A percentile compares a stretch with the other conserved stretches of the same genome.
These are phyloP conservation scores for Torulaspora quercuum DNA, from an alignment of 805 yeast species.

Conservation along the genomic window DNA sequence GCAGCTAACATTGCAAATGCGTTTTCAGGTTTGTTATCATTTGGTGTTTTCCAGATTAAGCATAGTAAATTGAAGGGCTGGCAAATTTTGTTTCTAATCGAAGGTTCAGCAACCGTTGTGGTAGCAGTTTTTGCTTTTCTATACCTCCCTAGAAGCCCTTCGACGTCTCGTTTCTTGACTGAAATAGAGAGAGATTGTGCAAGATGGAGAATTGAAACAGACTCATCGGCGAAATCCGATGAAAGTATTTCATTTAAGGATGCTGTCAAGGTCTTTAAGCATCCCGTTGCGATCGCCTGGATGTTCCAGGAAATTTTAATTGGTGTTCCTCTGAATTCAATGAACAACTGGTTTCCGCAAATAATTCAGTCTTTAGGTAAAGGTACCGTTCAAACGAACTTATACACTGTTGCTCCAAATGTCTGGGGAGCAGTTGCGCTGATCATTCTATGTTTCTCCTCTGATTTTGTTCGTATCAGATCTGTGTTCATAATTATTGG, in stretches of 20 bases:
- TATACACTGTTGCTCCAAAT: slow-evolving; percentile 49
- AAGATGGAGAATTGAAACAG: slow-evolving; percentile 41
- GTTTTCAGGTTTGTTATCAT: slow-evolving; percentile 43
- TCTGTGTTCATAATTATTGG: slow-evolving; percentile 41
- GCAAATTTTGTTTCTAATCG: slow-evolving; percentile 48
- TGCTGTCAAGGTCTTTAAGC: slow-evolving; percentile 43
- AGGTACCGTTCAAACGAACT: slow-evolving; percentile 41
- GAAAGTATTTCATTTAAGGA: slow-evolving; percentile 40
- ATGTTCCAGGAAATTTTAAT: slow-evolving; percentile 43
- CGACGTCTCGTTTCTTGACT: slow-evolving; percentile 42
- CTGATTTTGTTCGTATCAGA: slow-evolving; percentile 42
- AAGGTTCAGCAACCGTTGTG: slow-evolving; percentile 44
- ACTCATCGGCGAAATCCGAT: slow-evolving; percentile 43
- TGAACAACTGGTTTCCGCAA: slow-evolving; percentile 50
- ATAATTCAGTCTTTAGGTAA: slow-evolving; percentile 40
- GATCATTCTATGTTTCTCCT: slow-evolving; percentile 39
- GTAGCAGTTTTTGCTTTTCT: slow-evolving; percentile 38
- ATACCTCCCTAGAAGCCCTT: slow-evolving; percentile 42
- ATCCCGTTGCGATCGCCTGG: slow-evolving; percentile 47
- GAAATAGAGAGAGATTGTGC: slow-evolving; percentile 39
- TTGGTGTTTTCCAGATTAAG: slow-evolving; percentile 40
- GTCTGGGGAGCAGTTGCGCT: slow-evolving; percentile 46
- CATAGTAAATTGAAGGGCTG: slow-evolving; percentile 42
- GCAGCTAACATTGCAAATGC: slow-evolving; percentile 34
- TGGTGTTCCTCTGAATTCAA: slow-evolving; percentile 50